These are phyloP conservation scores for Flaveria robusta DNA, from an alignment of 129 eudicot species.

Conservation along the genomic window DNA sequence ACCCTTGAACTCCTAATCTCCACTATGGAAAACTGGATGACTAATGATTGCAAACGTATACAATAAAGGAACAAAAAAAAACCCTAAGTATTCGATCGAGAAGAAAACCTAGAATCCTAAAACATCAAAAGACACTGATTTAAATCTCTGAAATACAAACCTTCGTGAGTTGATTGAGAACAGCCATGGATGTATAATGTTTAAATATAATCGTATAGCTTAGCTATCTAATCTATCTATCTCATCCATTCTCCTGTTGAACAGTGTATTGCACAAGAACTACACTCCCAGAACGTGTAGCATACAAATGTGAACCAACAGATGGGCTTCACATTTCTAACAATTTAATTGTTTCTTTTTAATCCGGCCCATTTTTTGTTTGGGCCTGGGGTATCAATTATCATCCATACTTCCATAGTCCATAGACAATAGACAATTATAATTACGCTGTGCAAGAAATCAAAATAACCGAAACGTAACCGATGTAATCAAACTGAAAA, in stretches of 20 bases:
- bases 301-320: too few species aligned
- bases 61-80: neutral
- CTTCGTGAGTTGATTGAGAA: conserved; percentile 22
- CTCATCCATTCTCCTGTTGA: conserved; percentile 19
- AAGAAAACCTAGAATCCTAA: neutral
- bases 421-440: too few species aligned
- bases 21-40: neutral
- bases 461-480: too few species aligned
- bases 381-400: too few species aligned
- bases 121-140: too few species aligned
- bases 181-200: conserved; percentile 14
- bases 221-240: too few species aligned
- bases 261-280: neutral
- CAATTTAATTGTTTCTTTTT: too few species aligned
- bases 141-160: conserved; percentile 19
- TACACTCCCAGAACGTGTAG: neutral
- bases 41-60: conserved; percentile 1
- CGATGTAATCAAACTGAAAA: too few species aligned
- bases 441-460: too few species aligned
- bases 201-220: neutral
- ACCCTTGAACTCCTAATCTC: conserved; percentile 31
- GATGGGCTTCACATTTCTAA: too few species aligned
- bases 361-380: too few species aligned
- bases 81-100: conserved; percentile 22
- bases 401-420: too few species aligned